Conservation (phyloP, 1,284 basidiomycete genomes). For the Caloboletus firmus region DNA sequence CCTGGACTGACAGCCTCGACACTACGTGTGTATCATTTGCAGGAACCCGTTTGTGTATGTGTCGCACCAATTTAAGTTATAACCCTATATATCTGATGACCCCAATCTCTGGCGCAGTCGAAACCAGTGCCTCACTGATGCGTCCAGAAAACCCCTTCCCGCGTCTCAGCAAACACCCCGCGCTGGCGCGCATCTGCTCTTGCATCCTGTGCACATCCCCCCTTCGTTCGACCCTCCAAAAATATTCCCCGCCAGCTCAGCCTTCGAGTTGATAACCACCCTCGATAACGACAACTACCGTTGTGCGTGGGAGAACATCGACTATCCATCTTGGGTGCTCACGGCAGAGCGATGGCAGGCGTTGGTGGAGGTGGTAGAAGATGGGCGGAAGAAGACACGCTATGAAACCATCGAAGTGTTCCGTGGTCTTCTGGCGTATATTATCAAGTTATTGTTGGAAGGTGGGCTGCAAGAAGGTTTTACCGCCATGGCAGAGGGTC, state of each 20-base stretch:
- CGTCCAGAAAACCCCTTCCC: slow-evolving; percentile 40
- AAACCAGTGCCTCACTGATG: slow-evolving; percentile 50
- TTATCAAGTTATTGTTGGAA: slow-evolving; percentile 50
- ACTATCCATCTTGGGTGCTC: slow-evolving; percentile 50
- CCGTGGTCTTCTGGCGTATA: slow-evolving; percentile 53
- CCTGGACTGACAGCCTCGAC: background rate
- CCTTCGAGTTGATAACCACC: slow-evolving; percentile 43
- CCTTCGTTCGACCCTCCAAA: slow-evolving; percentile 47
- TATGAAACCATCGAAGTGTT: slow-evolving; percentile 71
- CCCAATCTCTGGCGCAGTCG: slow-evolving; percentile 42
- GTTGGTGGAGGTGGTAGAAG: slow-evolving; percentile 49
- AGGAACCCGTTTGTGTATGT: slow-evolving; percentile 72
- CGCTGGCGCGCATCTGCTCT: slow-evolving; percentile 47
- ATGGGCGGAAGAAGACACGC: slow-evolving; percentile 44
- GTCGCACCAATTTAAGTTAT: background rate
- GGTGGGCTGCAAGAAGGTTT: slow-evolving; percentile 48
- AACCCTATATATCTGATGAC: background rate
- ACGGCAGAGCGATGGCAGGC: slow-evolving; percentile 63
- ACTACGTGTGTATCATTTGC: background rate
- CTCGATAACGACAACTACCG: slow-evolving; percentile 54
- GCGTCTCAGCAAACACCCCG: slow-evolving; percentile 44
- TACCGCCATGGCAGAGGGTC: slow-evolving; percentile 53
- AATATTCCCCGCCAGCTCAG: slow-evolving; percentile 37
- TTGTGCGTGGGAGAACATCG: slow-evolving; percentile 54
- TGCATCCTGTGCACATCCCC: slow-evolving; percentile 57